These are phyloP conservation scores for Globisporangium spiculum DNA, from an alignment of 352 stramenopile species.

Conservation along the genomic window DNA sequence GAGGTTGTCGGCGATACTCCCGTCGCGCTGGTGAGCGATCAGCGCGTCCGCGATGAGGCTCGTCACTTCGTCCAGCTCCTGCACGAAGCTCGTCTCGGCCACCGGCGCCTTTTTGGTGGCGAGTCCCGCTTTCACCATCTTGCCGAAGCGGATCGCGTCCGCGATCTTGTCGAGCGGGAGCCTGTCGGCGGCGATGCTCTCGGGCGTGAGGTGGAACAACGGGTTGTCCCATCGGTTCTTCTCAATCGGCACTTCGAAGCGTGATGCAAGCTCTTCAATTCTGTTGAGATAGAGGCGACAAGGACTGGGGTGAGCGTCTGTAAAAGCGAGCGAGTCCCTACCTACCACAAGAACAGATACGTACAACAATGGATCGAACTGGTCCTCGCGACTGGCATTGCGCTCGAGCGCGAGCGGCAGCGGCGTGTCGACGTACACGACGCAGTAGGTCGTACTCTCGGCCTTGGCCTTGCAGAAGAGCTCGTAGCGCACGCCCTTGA, in stretches of 20 bases:
- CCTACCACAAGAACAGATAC: neutral
- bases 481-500: conserved; percentile 95
- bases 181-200: conserved; percentile 33
- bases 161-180: conserved; percentile 51
- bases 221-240: conserved; percentile 94
- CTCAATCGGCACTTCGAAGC: conserved; percentile 90
- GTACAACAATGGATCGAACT: conserved; percentile 50
- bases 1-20: conserved; percentile 48
- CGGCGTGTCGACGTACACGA: conserved; percentile 79
- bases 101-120: conserved; percentile 57
- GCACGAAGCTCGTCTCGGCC: conserved; percentile 68
- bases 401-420: conserved; percentile 53
- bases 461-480: conserved; percentile 93
- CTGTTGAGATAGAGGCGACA: conserved; percentile 19
- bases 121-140: conserved; percentile 63
- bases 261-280: conserved; percentile 79
- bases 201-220: conserved; percentile 67
- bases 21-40: conserved; percentile 62
- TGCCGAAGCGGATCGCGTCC: conserved; percentile 55
- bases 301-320: too few relatives aligned
- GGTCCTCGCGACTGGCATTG: conserved; percentile 37
- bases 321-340: too few relatives aligned
- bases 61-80: conserved; percentile 65
- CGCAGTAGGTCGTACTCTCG: conserved; percentile 88
- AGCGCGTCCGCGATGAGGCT: conserved; percentile 55